Conservation (phyloP, 805 yeast species). For the Saccharomyces paradoxus region DNA sequence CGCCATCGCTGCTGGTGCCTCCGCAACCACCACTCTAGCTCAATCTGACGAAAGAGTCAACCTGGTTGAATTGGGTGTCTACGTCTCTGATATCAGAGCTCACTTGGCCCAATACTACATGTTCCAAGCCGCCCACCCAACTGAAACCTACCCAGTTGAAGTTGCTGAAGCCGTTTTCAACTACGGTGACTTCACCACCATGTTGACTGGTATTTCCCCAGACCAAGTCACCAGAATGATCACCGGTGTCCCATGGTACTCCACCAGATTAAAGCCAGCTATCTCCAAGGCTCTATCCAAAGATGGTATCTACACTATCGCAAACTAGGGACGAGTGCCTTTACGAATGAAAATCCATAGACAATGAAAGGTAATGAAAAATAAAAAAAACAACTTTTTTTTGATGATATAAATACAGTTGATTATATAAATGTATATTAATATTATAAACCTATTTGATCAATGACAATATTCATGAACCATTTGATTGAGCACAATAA, state of each 20-base stretch:
- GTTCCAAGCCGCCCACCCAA: not conserved
- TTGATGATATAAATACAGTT: not conserved
- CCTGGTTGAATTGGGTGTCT: not conserved
- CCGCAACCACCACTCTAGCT: not conserved
- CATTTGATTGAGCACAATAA: too few species aligned
- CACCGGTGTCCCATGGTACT: not conserved
- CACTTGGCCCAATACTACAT: not conserved
- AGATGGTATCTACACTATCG: not conserved
- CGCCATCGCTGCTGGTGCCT: not conserved
- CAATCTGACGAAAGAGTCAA: not conserved
- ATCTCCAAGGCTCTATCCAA: not conserved
- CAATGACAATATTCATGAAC: constrained; percentile 32
- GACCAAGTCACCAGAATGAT: not conserved
- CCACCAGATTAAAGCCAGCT: not conserved
- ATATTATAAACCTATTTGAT: not conserved
- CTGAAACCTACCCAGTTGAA: not conserved
- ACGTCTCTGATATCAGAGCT: not conserved
- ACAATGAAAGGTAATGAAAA: not conserved
- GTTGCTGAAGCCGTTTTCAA: not conserved
- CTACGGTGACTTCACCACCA: not conserved
- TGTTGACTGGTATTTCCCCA: not conserved
- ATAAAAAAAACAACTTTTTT: too few species aligned
- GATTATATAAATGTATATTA: not conserved
- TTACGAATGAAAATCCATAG: not conserved
- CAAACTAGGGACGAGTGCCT: not conserved